A percentile compares a stretch with the other conserved stretches of the same genome.
These are phyloP conservation scores for Solanum gracilifrons DNA, from an alignment of 257 asterid genomes.

Conservation along the genomic window DNA sequence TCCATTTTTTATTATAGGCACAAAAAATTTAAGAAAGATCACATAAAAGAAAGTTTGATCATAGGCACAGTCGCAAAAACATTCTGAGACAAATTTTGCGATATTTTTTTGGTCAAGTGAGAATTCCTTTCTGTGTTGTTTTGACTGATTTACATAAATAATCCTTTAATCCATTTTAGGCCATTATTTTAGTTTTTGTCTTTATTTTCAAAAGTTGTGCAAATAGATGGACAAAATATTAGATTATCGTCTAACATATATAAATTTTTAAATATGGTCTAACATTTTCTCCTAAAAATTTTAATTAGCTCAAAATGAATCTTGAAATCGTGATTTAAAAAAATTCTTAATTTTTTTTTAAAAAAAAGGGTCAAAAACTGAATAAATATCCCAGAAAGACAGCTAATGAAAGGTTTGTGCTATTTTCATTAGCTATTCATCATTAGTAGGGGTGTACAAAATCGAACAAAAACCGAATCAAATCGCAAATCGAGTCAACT, in stretches of 20 bases:
- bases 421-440: neutral
- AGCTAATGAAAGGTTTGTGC: neutral
- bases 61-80: too few relatives aligned
- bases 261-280: neutral
- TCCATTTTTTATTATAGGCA: too few relatives aligned
- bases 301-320: neutral
- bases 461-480: too few relatives aligned
- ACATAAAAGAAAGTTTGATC: too few relatives aligned
- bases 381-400: neutral
- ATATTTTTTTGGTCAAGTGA: too few relatives aligned
- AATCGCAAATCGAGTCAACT: too few relatives aligned
- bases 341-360: neutral
- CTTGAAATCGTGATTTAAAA: too few relatives aligned
- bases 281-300: too few relatives aligned
- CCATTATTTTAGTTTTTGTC: neutral
- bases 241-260: neutral
- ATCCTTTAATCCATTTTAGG: neutral
- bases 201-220: neutral
- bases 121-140: too few relatives aligned
- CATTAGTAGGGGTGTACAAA: too few relatives aligned
- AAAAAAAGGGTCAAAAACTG: neutral
- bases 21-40: too few relatives aligned
- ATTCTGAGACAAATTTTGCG: too few relatives aligned
- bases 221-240: neutral
- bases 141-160: neutral